Evolutionary conservation across 2,329 filamentous ascomycete genomes (phyloP).

Genomic region (Leptographium lundbergii): DNA sequence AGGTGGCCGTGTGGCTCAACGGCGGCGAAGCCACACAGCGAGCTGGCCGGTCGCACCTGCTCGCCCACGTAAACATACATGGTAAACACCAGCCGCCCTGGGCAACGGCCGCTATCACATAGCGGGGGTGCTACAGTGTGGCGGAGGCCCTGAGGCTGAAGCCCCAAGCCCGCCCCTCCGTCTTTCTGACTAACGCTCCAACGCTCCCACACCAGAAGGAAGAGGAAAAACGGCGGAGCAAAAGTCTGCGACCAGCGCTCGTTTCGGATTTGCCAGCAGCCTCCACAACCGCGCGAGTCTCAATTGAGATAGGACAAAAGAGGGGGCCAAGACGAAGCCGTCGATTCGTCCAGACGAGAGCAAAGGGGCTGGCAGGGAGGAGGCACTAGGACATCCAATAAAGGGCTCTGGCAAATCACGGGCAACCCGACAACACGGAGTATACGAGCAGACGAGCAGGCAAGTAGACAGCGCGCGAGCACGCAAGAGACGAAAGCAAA

Average conservation of each 20-base stretch:
- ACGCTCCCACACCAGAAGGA: no score
- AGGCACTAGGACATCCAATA: neutral
- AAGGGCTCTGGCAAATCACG: neutral
- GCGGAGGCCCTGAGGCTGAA: neutral
- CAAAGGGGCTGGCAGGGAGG: neutral
- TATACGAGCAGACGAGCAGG: neutral
- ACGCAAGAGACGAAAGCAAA: no score
- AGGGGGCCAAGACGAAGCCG: no score
- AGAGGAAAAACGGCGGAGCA: no score
- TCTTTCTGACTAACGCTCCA: neutral
- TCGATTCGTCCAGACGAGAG: neutral
- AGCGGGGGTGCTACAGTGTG: neutral
- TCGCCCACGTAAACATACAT: neutral
- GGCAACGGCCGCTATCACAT: no score
- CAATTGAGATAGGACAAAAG: neutral
- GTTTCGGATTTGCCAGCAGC: conserved; percentile 8
- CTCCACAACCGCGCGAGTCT: neutral
- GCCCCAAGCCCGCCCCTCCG: neutral
- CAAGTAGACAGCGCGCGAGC: neutral
- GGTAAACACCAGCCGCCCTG: no score
- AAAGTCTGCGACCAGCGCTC: neutral
- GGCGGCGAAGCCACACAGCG: neutral
- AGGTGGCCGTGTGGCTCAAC: neutral
- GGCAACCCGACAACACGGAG: neutral
- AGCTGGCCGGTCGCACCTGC: neutral